Evolutionary conservation across 1,139 yeast genomes (phyloP), one percentile per base, ranked within the genome.

Genomic region (Candida glucosophila): DNA sequence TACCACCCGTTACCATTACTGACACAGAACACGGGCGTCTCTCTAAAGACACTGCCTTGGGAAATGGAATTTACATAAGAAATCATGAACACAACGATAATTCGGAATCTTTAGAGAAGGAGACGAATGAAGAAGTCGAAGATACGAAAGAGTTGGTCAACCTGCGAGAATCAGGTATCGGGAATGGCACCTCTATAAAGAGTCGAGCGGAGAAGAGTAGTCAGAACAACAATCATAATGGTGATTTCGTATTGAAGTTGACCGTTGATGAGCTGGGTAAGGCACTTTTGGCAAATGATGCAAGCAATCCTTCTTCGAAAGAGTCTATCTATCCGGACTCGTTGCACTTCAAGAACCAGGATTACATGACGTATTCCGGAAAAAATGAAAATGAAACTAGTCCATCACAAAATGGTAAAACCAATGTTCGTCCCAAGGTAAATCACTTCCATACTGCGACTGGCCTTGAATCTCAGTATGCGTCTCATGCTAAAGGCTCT

Each of bases 201-300:
- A n/a, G n/a, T n/a, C n/a, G n/a, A n/a, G n/a, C n/a, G n/a, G n/a
- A n/a, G n/a, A n/a, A n/a, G 5, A 15, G 13, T 5, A 17, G 14
- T 8, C 14, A 5, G 5, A 11, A 17, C 5, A 10, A 20, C 10
- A 19, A 22, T 6, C 18, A 14, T 11, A 25, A 23, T 11, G 34
- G 37, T 18, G 59, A 55, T 32, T 58, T 55, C 37, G 50, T 44
- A 41, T 43, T 63, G 35, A 50, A 50, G 29, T 44, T 63, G 28
- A 58, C 54, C 36, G 51, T 64, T 24, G 68, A 63, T 35, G 67
- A 57, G 31, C 55, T 51, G 51, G 71, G 70, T n/a, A 59, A 58
- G 30, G 70, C 71, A 1, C 55, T 58, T n/a, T 51, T 58, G 33
- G 49, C 54, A 14, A 45, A 43, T 21, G 54, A 52, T 27, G n/a